phyloP scores from a whole-genome alignment of 2,329 filamentous ascomycete species.

The Scopulariopsis brevicaulis region DNA sequence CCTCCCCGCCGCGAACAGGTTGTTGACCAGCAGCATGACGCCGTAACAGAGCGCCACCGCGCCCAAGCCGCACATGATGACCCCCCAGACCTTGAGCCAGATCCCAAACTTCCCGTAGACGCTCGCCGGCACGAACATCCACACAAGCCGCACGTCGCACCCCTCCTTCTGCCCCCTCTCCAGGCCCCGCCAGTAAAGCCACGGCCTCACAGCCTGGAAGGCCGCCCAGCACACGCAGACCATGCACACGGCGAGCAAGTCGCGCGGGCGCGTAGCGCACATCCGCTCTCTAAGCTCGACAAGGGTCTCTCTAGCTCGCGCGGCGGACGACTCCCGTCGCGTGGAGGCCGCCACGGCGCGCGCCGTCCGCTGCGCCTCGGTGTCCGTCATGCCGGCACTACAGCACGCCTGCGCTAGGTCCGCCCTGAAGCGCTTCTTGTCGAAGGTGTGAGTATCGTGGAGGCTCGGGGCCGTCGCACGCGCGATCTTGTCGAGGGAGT shows the following conservation, averaged over 20 bases:
- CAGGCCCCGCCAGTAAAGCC: slow-evolving; percentile 4
- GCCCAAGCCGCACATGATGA: slow-evolving; percentile 1
- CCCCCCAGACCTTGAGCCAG: slow-evolving; percentile 1
- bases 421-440: background rate
- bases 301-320: background rate
- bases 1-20: background rate
- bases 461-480: background rate
- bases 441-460: background rate
- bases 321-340: background rate
- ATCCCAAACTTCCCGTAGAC: background rate
- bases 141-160: slow-evolving; percentile 4
- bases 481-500: background rate
- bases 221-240: slow-evolving; percentile 1
- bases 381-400: slow-evolving; percentile 1
- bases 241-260: background rate
- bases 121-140: slow-evolving; percentile 3
- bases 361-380: background rate
- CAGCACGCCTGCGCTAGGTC: background rate
- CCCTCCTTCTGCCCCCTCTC: background rate
- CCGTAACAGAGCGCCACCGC: background rate
- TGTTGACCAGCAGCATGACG: background rate
- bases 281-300: background rate
- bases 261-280: background rate
- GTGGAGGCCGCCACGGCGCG: background rate
- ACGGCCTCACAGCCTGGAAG: slow-evolving; percentile 3